Evolutionary conservation across 2,329 filamentous ascomycete species (phyloP).

Genomic region (Lecanosticta acicola): DNA sequence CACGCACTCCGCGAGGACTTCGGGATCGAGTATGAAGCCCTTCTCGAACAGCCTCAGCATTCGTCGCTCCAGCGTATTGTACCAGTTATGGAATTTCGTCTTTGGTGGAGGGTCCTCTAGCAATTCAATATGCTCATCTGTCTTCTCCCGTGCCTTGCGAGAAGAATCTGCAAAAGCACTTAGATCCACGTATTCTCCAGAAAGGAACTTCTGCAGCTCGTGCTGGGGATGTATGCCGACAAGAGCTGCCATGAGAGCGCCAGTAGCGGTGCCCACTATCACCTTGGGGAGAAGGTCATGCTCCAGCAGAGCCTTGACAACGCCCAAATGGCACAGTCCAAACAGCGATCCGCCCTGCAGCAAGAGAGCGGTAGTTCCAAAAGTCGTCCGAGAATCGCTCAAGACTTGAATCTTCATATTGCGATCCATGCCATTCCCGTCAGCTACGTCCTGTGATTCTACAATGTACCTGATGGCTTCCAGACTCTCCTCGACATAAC

Average conservation of each 20-base stretch:
- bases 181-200: constrained; percentile 74
- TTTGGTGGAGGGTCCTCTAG: constrained; percentile 65
- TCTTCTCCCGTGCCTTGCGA: constrained; percentile 23
- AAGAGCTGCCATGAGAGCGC: constrained; percentile 80
- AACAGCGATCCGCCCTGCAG: constrained; percentile 83
- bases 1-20: constrained; percentile 76
- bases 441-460: constrained; percentile 50
- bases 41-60: constrained; percentile 64
- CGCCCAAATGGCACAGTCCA: constrained; percentile 87
- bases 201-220: constrained; percentile 70
- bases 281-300: constrained; percentile 73
- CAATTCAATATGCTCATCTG: constrained; percentile 52
- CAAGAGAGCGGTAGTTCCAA: constrained; percentile 73
- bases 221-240: constrained; percentile 83
- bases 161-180: constrained; percentile 61
- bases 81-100: constrained; percentile 46
- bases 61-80: constrained; percentile 59
- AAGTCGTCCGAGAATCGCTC: constrained; percentile 83
- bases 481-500: constrained; percentile 81
- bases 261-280: constrained; percentile 85
- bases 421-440: constrained; percentile 48
- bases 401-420: constrained; percentile 82
- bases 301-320: constrained; percentile 75
- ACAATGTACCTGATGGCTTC: constrained; percentile 74
- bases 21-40: constrained; percentile 78